Conservation (phyloP, 2,329 filamentous ascomycete genomes). For the Eutypa lata region DNA sequence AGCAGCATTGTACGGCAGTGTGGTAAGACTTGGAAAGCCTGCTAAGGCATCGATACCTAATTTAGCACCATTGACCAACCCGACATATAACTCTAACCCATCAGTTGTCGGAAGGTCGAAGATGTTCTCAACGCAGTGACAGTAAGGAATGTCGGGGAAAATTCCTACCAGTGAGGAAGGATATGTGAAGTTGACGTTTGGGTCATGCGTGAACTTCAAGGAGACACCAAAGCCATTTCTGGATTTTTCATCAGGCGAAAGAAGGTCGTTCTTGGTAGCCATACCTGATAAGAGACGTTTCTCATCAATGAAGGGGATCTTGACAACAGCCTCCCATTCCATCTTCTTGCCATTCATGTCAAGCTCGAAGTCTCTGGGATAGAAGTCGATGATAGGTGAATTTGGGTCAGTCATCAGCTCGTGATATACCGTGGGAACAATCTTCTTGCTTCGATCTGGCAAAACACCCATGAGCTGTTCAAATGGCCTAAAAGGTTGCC, state of each 20-base stretch:
- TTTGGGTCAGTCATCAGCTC: constrained; percentile 86
- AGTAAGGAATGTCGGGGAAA: constrained; percentile 84
- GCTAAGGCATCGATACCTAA: constrained; percentile 80
- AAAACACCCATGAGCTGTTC: constrained; percentile 98
- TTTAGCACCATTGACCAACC: constrained; percentile 79
- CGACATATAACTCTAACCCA: constrained; percentile 79
- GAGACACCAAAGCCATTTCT: constrained; percentile 91
- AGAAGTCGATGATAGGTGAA: constrained; percentile 96
- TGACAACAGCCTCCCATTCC: constrained; percentile 99
- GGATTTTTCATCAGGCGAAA: constrained; percentile 74
- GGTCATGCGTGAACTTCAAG: constrained; percentile 86
- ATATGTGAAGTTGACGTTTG: constrained; percentile 75
- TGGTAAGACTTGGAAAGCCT: constrained; percentile 88
- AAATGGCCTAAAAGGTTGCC: constrained; percentile 90
- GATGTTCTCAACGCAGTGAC: constrained; percentile 91
- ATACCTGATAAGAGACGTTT: constrained; percentile 80
- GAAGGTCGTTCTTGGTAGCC: constrained; percentile 73
- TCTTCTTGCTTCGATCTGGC: constrained; percentile 94
- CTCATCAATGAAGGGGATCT: constrained; percentile 98
- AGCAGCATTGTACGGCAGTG: constrained; percentile 75
- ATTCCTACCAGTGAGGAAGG: constrained; percentile 84
- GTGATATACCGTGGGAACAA: constrained; percentile 84
- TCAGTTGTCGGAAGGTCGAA: constrained; percentile 93
- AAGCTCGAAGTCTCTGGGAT: constrained; percentile 91
- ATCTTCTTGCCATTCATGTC: constrained; percentile 99